Evolutionary conservation across 306 rosid genomes (phyloP), one percentile per base, ranked within the genome.

Genomic region (Medicago arabica): DNA sequence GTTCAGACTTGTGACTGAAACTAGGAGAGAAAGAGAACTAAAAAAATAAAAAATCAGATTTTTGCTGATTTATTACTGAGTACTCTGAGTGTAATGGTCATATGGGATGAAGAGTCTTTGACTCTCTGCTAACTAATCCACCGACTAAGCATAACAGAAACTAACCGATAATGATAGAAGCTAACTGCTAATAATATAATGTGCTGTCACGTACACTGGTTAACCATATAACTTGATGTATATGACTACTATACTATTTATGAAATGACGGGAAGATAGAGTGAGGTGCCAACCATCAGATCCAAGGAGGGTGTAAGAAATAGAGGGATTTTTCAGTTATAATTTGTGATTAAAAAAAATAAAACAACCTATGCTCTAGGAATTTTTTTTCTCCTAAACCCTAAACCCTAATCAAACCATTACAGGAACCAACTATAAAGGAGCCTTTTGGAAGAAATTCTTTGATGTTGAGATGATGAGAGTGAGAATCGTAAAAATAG

Each of bases 181-280:
- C 63, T 57, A 21, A 57, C 36, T 23, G 63, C 63, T 57, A 57
- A 57, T 57, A 57, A 57, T 36, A 4, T 10, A 53, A 17, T 47
- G 53, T 47, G 15, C 53, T 14, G 53, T 47, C 53, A 47, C 14
- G 53, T 47, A 47, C 53, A 47, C 16, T 14, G 53, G 53, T 6
- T 47, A 47, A 14, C 0, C 53, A 47, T 47, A 14, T 47, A 47
- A 14, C 53, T 47, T 34, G 11, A n/a, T 50, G 57, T 50, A 21
- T 57, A 57, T 21, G 36, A 57, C 8, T 57, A 57, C 55, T 50
- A 50, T 50, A 50, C 21, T n/a, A 16, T 50, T 2, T 57, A 57
- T 57, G 63, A 21, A 57, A 57, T 21, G 63, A 21, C 34, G 21
- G 38, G 63, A 57, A 57, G 63, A 57, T 57, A 57, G 34, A 57